A percentile compares a stretch with the other conserved stretches of the same genome.
Evolutionary conservation across 805 yeast species (phyloP).

Genomic region (Metschnikowia aberdeeniae): DNA sequence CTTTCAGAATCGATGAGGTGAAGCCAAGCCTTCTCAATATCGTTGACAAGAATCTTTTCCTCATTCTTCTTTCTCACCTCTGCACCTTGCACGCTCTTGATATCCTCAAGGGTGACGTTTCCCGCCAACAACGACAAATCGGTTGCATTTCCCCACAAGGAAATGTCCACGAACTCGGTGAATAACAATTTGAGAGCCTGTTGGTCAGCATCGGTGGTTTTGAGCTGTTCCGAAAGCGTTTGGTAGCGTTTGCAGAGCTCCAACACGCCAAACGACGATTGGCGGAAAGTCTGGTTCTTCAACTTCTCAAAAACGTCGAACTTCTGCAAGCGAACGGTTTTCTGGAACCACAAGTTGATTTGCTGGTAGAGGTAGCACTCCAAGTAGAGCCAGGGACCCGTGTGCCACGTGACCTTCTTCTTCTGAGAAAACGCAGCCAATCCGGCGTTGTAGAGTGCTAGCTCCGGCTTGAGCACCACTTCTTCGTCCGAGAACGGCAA

Average conservation of each 20-base stretch:
- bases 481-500: slow-evolving; percentile 23
- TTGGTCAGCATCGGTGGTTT: slow-evolving; percentile 20
- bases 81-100: slow-evolving; percentile 86
- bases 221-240: slow-evolving; percentile 33
- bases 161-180: slow-evolving; percentile 79
- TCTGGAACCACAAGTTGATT: slow-evolving; percentile 48
- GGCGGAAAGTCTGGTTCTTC: slow-evolving; percentile 70
- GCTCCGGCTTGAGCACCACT: slow-evolving; percentile 44
- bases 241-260: slow-evolving; percentile 66
- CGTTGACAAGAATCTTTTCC: slow-evolving; percentile 73
- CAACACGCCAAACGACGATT: slow-evolving; percentile 71
- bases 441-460: slow-evolving; percentile 57
- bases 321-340: slow-evolving; percentile 9
- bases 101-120: slow-evolving; percentile 78
- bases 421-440: slow-evolving; percentile 29
- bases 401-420: slow-evolving; percentile 56
- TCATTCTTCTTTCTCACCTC: slow-evolving; percentile 80
- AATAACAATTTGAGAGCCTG: slow-evolving; percentile 56
- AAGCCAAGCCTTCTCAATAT: slow-evolving; percentile 65
- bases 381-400: slow-evolving; percentile 86
- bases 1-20: slow-evolving; percentile 30
- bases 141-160: slow-evolving; percentile 98
- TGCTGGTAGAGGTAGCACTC: slow-evolving; percentile 83
- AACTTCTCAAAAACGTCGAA: slow-evolving; percentile 73
- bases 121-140: slow-evolving; percentile 87